Evolutionary conservation across 1,139 yeast genomes (phyloP), one percentile per base, ranked within the genome.

Genomic region (Pichia cactophila): DNA sequence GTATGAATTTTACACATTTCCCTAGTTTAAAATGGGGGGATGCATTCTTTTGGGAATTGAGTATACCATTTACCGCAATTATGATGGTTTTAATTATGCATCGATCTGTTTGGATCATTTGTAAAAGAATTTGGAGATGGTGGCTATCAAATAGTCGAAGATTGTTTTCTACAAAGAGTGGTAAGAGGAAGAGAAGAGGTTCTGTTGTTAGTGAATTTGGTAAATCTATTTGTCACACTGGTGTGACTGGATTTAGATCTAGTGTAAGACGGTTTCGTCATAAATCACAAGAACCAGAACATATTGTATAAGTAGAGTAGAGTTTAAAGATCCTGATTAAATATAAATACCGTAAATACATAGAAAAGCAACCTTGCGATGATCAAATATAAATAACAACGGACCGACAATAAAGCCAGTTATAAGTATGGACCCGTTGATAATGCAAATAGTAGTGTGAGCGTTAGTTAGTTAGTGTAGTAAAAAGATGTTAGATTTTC

Each of bases 1-100:
- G 83, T 23, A 78, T 78, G 82, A 77, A 78, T 54, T 75, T 80
- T 54, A 67, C 69, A 20, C 60, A 61, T n/a, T 78, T 77, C 57
- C 74, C 73, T 2, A 74, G 72, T 42, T 63, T 80, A 44, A 61
- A 67, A 31, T 57, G 72, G 36, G 67, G 68, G 48, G 75, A 72
- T 2, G 62, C 69, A 2, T 74, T 71, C 53, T 77, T 75, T 58
- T 77, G 82, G 82, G 65, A 68, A 28, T 64, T 77, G 33, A 75
- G 80, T 1, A 59, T 74, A 1, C 81, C 81, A 1, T 76, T 76
- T 52, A 69, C 76, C 29, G 69, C 65, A 12, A 71, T 65, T 0
- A 60, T 76, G 50, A 55, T 69, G 52, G 37, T 63, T 4, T 36
- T 69, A 33, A 58, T 69, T 29, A 69, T 69, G 57, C 60, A 69